Base-by-base conservation (phyloP, 495 filamentous ascomycete species). In the Hapsidospora chrysogenum region DNA sequence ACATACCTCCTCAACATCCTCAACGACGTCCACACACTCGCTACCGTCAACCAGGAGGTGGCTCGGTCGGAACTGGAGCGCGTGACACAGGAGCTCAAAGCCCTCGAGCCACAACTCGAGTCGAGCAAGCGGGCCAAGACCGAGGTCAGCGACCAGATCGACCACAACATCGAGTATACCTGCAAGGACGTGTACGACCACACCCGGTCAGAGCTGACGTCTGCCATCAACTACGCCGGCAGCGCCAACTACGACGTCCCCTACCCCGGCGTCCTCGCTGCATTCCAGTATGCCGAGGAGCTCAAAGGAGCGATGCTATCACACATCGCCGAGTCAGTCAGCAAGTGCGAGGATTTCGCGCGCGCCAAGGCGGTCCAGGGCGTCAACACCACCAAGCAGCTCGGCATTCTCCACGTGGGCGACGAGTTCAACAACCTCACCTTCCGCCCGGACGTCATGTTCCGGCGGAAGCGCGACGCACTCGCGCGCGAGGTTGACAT, bases 1-100 rank as follows among this genome's bases (percentile, higher is more conserved):
- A 95, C 86, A 3, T 97, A 96, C 47, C 75, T 97, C n/a, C 63
- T 86, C 43, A 96, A 97, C 50, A 70, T 96, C 27, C 67, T 97
- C 29, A 72, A 78, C 32, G 89, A 96, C 50, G 54, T 97, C 13
- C 68, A 82, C 41, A 72, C 71, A 7, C 62, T 97, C 26, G 87
- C 87, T 2, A 71, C 70, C 0, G 83, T 95, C 47, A 97, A 97
- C 54, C 64, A 72, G 25, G 85, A 93, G 38, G 73, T 92, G 17
- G 85, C 83, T 15, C 72, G 86, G 42, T 66, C 76, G 5, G 92
- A 96, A 52, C 66, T 95, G 13, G 78, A 92, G 40, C 73, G 85
- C 28, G 82, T 96, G 7, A 74, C 67, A 3, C 69, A 71, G 45
- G 85, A 93, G 41, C 59, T 96, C 19, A 64, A 73, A 22, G 76